Base-by-base conservation (phyloP, 1,139 yeast genomes). In the Insectozyma bohioensis region DNA sequence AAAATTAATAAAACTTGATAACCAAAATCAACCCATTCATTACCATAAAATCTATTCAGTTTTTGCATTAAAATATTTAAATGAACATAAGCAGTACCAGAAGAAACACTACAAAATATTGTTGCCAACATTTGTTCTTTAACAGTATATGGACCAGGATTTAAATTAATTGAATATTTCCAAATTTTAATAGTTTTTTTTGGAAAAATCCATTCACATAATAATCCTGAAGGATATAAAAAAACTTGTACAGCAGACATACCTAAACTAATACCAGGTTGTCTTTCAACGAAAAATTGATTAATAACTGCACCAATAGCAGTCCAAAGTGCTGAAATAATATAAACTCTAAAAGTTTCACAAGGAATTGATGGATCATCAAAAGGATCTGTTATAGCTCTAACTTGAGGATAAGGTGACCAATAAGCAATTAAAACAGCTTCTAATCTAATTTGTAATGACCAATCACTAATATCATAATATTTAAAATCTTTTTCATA, bases 371-470 rank as follows among this genome's bases (percentile, higher is more conserved):
- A 49, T 4, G 72, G 70, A 46, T 78, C 80, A 47, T 78, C 83
- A 28, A 52, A 56, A 8, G 80, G 77, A 31, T 69, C 72, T 14
- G 78, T 63, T 17, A 76, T 73, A 4, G 85, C 65, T 42, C 86
- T 64, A 2, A 80, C 84, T 51, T 80, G 85, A 5, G 82, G 77
- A 48, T 80, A 80, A 1, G 84, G 82, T 1, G 84, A 78, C 52
- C 71, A 72, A 48, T 61, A 78, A 28, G 70, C 61, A 33, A 73
- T 56, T 32, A 79, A 52, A 6, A 67, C 69, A 1, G 80, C 81
- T 34, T 66, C 64, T 24, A 69, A 46, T 36, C 57, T 61, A 3
- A 51, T 49, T 38, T 60, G 60, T 25, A 68, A 52, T 11, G 48
- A 50, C 52, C 63, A 61, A 20, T 59, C 51, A 16, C 34, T 38